These are phyloP conservation scores for Diplodia scrobiculata DNA, from an alignment of 2,329 filamentous ascomycete species.

Conservation along the genomic window DNA sequence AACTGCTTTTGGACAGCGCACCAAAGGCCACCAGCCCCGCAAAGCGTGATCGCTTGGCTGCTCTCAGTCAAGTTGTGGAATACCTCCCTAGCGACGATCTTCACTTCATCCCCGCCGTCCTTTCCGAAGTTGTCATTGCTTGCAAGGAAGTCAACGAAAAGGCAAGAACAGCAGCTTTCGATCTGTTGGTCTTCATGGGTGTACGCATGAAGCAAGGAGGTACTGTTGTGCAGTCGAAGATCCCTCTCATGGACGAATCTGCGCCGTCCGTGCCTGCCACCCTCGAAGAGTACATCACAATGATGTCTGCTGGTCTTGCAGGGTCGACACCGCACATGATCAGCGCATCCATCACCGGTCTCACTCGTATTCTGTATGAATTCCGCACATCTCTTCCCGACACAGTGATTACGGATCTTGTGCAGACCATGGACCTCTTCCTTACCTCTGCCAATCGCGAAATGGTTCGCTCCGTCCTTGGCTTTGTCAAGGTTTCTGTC, in stretches of 20 bases:
- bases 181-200: conserved; percentile 84
- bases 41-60: conserved; percentile 79
- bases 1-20: conserved; percentile 74
- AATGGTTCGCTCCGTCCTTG: conserved; percentile 90
- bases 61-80: conserved; percentile 77
- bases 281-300: conserved; percentile 95
- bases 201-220: conserved; percentile 75
- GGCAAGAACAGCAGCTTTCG: conserved; percentile 84
- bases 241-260: conserved; percentile 81
- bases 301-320: conserved; percentile 94
- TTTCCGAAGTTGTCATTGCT: conserved; percentile 92
- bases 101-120: conserved; percentile 87
- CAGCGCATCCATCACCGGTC: conserved; percentile 90
- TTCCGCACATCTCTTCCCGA: conserved; percentile 72
- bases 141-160: conserved; percentile 98
- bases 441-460: conserved; percentile 95
- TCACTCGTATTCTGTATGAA: conserved; percentile 90
- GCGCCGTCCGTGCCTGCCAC: conserved; percentile 75
- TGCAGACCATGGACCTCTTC: conserved; percentile 95
- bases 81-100: conserved; percentile 76
- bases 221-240: conserved; percentile 79
- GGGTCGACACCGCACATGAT: conserved; percentile 96
- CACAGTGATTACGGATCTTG: conserved; percentile 75
- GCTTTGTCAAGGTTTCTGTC: conserved; percentile 94
- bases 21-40: conserved; percentile 87